Evolutionary conservation across 2,329 filamentous ascomycete genomes (phyloP).

Genomic region (Paraphoma chrysanthemicola): DNA sequence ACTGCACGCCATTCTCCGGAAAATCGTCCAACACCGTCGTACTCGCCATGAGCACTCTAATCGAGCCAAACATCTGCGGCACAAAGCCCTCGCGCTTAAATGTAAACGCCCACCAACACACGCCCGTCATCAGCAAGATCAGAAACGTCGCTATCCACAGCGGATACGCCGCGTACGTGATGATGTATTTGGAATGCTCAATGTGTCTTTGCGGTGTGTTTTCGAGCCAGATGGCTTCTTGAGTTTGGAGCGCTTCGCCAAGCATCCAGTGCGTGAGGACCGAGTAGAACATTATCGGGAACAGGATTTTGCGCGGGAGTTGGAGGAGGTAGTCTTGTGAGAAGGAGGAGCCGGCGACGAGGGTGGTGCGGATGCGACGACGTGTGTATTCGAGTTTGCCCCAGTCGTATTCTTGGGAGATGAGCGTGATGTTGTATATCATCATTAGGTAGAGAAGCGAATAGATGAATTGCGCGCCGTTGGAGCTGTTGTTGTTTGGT

Average conservation of each 20-base stretch:
- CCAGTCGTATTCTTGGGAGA: constrained; percentile 37
- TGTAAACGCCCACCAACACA: constrained; percentile 42
- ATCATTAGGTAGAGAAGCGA: constrained; percentile 40
- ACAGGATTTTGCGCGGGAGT: constrained; percentile 37
- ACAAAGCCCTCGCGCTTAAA: constrained; percentile 41
- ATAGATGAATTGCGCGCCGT: constrained; percentile 41
- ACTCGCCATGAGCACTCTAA: constrained; percentile 35
- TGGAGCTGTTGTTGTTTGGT: constrained; percentile 20
- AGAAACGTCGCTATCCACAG: constrained; percentile 35
- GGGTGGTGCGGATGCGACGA: constrained; percentile 33
- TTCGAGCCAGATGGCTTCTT: constrained; percentile 35
- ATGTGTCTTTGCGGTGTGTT: constrained; percentile 10
- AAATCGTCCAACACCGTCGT: constrained; percentile 39
- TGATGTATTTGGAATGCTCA: constrained; percentile 33
- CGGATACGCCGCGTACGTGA: constrained; percentile 34
- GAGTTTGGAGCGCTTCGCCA: constrained; percentile 37
- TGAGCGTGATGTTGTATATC: constrained; percentile 40
- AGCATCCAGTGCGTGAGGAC: constrained; percentile 42
- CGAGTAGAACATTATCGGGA: constrained; percentile 38
- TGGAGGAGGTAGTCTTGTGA: constrained; percentile 38
- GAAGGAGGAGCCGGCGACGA: constrained; percentile 36
- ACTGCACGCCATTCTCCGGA: constrained; percentile 27
- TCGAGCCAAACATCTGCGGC: constrained; percentile 44
- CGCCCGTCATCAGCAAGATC: constrained; percentile 36
- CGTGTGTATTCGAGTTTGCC: constrained; percentile 33